A percentile compares a stretch with the other conserved stretches of the same genome.
Conservation (phyloP, 2,329 filamentous ascomycete species). For the Trichophyton schoenleinii region DNA sequence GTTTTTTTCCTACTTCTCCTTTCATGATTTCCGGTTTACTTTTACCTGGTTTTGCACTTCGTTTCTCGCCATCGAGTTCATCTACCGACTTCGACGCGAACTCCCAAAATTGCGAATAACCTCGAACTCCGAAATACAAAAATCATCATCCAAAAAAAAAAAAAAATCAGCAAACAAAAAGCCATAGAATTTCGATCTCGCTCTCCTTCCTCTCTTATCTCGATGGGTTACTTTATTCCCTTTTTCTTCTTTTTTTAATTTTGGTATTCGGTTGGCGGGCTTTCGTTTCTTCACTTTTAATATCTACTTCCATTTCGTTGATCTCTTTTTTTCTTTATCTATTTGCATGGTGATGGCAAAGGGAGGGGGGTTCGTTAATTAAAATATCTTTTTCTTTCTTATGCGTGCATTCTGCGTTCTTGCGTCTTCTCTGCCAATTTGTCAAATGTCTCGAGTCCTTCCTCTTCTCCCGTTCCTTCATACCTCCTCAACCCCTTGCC, state of each 20-base stretch:
- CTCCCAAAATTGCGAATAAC: too few relatives aligned
- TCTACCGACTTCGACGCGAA: neutral
- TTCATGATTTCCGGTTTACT: neutral
- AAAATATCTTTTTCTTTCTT: neutral
- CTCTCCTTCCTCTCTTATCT: neutral
- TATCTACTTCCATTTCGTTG: neutral
- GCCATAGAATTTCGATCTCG: neutral
- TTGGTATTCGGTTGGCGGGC: neutral
- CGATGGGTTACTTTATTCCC: neutral
- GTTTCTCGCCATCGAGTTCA: too few relatives aligned
- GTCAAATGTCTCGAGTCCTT: neutral
- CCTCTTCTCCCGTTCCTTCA: neutral
- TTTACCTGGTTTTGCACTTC: too few relatives aligned
- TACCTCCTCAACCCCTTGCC: too few relatives aligned
- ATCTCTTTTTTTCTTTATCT: neutral
- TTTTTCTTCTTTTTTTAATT: neutral
- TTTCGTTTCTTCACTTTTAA: neutral
- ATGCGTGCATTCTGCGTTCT: neutral
- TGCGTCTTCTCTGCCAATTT: neutral
- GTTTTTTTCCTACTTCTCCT: neutral
- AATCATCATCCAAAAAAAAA: neutral
- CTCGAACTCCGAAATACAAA: neutral
- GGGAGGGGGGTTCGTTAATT: neutral
- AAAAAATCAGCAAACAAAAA: neutral
- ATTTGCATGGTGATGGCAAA: constrained; percentile 6